These are phyloP conservation scores for Pterothamnion heteromorphum DNA, from an alignment of 31 red algal genomes.

Conservation along the genomic window DNA sequence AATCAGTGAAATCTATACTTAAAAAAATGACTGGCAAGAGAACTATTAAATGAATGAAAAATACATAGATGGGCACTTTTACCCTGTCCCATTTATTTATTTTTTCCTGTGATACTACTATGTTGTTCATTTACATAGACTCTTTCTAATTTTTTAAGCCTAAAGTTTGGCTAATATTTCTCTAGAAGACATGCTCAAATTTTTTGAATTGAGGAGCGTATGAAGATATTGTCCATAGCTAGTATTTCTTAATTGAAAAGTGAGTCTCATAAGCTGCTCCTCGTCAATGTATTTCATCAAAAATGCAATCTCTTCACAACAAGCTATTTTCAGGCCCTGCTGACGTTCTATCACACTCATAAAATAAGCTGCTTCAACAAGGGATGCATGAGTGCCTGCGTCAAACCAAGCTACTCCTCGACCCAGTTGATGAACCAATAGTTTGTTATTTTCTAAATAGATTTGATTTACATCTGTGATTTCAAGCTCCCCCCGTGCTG, in stretches of 20 bases:
- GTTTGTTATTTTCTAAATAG: constrained; percentile 20
- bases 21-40: no score
- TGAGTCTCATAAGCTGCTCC: background rate
- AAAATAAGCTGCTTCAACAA: constrained; percentile 18
- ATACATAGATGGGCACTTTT: no score
- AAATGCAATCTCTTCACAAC: constrained; percentile 14
- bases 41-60: no score
- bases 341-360: constrained; percentile 6
- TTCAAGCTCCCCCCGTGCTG: background rate
- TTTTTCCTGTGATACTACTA: no score
- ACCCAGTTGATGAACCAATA: background rate
- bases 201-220: background rate
- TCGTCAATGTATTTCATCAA: background rate
- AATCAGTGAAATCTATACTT: no score
- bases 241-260: background rate
- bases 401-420: constrained; percentile 33
- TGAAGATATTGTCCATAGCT: background rate
- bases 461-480: constrained; percentile 21
- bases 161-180: no score
- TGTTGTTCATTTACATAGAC: no score
- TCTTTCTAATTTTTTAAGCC: no score
- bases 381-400: background rate
- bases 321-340: constrained; percentile 8
- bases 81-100: no score
- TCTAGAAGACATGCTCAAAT: background rate